Evolutionary conservation across 306 rosid species (phyloP).

Genomic region (Lathyrus tuberosus): DNA sequence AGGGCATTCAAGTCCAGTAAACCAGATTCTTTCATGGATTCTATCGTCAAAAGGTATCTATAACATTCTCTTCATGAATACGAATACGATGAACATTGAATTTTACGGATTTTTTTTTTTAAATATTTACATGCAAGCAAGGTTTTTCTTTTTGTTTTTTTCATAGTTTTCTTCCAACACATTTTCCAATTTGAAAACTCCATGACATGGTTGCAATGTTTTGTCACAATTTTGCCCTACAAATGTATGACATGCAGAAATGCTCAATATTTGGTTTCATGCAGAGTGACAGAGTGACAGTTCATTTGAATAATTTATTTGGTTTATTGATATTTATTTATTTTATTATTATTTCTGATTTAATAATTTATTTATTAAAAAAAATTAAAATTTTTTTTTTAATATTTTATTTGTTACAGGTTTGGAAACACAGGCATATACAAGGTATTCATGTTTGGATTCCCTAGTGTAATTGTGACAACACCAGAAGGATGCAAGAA

Average conservation of each 20-base stretch:
- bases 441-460: conserved; percentile 77
- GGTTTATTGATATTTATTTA: background rate
- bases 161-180: background rate
- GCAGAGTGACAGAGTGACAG: background rate
- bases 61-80: background rate
- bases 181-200: background rate
- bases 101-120: background rate
- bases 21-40: conserved; percentile 71
- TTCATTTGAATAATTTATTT: background rate
- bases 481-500: conserved; percentile 59
- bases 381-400: no score
- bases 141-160: background rate
- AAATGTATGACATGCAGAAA: conserved; percentile 4
- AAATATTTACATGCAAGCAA: background rate
- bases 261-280: background rate
- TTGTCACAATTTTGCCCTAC: background rate
- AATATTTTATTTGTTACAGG: conserved; percentile 38
- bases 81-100: no score
- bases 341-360: no score
- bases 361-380: no score
- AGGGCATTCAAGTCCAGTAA: conserved; percentile 64
- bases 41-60: conserved; percentile 55
- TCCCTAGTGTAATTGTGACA: conserved; percentile 73
- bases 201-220: background rate
- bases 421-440: conserved; percentile 74